A percentile compares a stretch with the other conserved stretches of the same genome.
These are phyloP conservation scores for Monilinia fructigena DNA, from an alignment of 2,329 filamentous ascomycete genomes.

Conservation along the genomic window DNA sequence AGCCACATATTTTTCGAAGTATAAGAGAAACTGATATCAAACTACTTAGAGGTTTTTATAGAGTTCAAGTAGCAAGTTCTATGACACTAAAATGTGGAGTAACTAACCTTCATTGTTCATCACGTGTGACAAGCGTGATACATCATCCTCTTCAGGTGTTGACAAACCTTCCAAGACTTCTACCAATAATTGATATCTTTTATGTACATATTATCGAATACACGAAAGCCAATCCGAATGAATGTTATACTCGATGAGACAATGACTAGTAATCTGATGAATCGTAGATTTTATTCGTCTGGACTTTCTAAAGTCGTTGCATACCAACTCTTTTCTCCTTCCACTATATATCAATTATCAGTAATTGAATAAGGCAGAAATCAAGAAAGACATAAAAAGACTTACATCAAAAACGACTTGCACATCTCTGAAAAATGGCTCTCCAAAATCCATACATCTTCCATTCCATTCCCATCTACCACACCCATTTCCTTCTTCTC, in stretches of 20 bases:
- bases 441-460: constrained; percentile 32
- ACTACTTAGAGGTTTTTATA: not conserved
- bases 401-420: constrained; percentile 34
- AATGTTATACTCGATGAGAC: not conserved
- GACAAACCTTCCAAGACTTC: too few relatives aligned
- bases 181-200: too few relatives aligned
- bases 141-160: not conserved
- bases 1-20: not conserved
- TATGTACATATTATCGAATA: too few relatives aligned
- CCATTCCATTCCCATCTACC: constrained; percentile 27
- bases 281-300: too few relatives aligned
- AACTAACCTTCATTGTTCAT: not conserved
- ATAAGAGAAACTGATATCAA: not conserved
- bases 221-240: too few relatives aligned
- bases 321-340: constrained; percentile 22
- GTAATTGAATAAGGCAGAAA: not conserved
- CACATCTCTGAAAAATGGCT: constrained; percentile 34
- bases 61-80: not conserved
- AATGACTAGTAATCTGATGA: not conserved
- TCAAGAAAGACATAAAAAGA: not conserved
- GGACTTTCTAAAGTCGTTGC: constrained; percentile 12
- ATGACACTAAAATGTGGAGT: not conserved
- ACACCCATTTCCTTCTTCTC: too few relatives aligned
- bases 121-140: not conserved
- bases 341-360: constrained; percentile 7